phyloP scores from a whole-genome alignment of 2,329 filamentous ascomycete genomes.

The Zymoseptoria passerinii region DNA sequence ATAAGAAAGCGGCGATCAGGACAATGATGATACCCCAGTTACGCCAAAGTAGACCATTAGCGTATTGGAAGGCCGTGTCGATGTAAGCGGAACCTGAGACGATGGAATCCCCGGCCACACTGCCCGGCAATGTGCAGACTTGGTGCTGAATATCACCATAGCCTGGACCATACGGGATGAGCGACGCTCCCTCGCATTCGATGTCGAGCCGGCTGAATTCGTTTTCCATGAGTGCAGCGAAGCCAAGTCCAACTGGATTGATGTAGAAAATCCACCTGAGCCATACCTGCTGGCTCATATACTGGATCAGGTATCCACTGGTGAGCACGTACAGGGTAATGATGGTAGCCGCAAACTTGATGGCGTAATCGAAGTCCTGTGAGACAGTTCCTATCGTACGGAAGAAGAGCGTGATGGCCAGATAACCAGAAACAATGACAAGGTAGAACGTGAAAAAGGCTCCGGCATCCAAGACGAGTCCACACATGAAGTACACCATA shows the following conservation, averaged over 20 bases:
- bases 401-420: conserved; percentile 68
- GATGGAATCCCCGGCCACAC: conserved; percentile 52
- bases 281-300: conserved; percentile 65
- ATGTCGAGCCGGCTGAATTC: conserved; percentile 66
- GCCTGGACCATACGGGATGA: conserved; percentile 62
- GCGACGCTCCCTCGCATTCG: conserved; percentile 57
- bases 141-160: conserved; percentile 67
- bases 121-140: conserved; percentile 72
- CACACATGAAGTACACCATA: conserved; percentile 73
- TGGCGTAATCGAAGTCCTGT: conserved; percentile 76
- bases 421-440: conserved; percentile 28
- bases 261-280: conserved; percentile 71
- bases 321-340: conserved; percentile 78
- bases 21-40: conserved; percentile 75
- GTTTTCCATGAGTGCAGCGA: conserved; percentile 75
- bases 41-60: conserved; percentile 62
- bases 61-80: conserved; percentile 58
- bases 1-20: conserved; percentile 67
- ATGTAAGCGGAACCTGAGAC: conserved; percentile 65
- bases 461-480: conserved; percentile 58
- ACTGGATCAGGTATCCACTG: conserved; percentile 77
- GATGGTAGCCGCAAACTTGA: conserved; percentile 67
- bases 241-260: conserved; percentile 65
- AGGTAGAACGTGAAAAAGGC: conserved; percentile 73
- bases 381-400: conserved; percentile 65